Conservation (phyloP, 1,139 yeast genomes). For the Magnusiomyces fungicola region DNA sequence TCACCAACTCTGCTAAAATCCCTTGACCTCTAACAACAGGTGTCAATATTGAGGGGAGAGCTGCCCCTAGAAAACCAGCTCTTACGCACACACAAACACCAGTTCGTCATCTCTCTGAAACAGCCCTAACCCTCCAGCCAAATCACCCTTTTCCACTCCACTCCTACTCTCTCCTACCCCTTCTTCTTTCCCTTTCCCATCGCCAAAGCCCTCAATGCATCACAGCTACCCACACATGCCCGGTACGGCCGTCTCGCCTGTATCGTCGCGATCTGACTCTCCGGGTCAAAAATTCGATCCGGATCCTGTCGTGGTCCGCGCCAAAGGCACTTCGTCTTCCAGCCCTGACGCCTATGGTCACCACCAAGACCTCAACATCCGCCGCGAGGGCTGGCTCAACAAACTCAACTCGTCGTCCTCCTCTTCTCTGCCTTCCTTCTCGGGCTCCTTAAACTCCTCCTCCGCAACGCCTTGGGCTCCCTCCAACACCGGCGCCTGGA, state of each 20-base stretch:
- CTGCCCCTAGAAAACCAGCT: too few relatives aligned
- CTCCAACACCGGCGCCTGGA: constrained; percentile 22
- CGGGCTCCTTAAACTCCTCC: constrained; percentile 8
- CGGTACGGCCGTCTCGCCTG: not conserved
- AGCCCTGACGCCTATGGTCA: not conserved
- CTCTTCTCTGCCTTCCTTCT: constrained; percentile 4
- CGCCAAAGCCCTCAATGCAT: not conserved
- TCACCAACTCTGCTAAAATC: too few relatives aligned
- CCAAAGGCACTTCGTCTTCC: not conserved
- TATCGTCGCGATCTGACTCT: not conserved
- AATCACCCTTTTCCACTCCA: too few relatives aligned
- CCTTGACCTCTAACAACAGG: too few relatives aligned
- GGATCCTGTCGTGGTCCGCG: not conserved
- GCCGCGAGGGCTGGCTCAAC: constrained; percentile 14
- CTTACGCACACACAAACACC: too few relatives aligned
- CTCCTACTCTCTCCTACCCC: too few relatives aligned
- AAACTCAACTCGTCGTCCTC: constrained; percentile 3
- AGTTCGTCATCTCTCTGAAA: too few relatives aligned
- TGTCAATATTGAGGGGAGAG: too few relatives aligned
- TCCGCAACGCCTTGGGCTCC: constrained; percentile 4
- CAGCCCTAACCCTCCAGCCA: too few relatives aligned
- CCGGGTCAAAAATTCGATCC: not conserved
- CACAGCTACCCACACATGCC: not conserved
- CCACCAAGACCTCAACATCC: constrained; percentile 1
- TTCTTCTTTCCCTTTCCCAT: not conserved